Evolutionary conservation across 73 alveolate species (phyloP).

Genomic region (Symbiodinium natans): DNA sequence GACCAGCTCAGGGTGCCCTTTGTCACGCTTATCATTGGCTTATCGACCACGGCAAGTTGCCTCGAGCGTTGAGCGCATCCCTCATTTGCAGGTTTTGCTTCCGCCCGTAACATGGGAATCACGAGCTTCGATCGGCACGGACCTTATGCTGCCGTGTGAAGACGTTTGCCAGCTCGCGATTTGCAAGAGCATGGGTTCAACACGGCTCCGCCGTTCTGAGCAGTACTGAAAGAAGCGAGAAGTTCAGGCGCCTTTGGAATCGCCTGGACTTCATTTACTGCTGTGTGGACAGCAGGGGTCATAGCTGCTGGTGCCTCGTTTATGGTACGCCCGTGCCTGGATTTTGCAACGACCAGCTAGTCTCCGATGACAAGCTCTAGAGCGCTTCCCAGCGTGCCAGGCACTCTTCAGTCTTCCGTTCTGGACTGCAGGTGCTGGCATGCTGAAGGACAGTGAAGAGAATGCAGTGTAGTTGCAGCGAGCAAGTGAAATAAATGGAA

Average conservation of each 20-base stretch:
- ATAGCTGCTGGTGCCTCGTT: slow-evolving; percentile 40
- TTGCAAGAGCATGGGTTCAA: not conserved
- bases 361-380: not conserved
- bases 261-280: slow-evolving; percentile 73
- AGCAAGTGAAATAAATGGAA: no score
- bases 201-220: not conserved
- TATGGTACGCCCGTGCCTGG: not conserved
- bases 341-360: not conserved
- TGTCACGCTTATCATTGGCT: not conserved
- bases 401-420: slow-evolving; percentile 23
- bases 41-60: no score
- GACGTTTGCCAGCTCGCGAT: no score
- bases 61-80: no score
- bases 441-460: slow-evolving; percentile 27
- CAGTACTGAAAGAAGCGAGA: not conserved
- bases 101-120: slow-evolving; percentile 3
- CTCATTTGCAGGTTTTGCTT: not conserved
- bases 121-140: not conserved
- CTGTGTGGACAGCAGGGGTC: slow-evolving; percentile 76
- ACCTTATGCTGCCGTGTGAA: not conserved
- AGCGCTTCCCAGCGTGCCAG: not conserved
- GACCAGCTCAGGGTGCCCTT: slow-evolving; percentile 4
- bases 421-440: slow-evolving; percentile 22
- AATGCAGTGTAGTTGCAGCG: no score
- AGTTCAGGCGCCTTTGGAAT: slow-evolving; percentile 10